These are phyloP conservation scores for Botrytis tulipae DNA, from an alignment of 2,329 filamentous ascomycete species.

Conservation along the genomic window DNA sequence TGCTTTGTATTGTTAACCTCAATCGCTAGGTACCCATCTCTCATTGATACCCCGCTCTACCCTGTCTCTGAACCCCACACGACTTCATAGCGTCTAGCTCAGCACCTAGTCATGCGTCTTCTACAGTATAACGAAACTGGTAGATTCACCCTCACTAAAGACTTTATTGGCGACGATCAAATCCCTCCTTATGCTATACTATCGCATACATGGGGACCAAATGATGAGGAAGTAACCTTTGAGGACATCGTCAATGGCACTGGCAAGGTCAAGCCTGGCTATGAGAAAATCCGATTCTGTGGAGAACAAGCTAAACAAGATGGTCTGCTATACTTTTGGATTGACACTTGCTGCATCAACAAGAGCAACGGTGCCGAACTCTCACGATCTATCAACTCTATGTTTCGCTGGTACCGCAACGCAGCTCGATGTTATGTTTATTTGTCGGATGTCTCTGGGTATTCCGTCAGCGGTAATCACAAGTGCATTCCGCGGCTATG, in stretches of 20 bases:
- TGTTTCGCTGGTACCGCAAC: neutral
- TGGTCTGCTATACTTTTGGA: neutral
- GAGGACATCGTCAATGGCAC: neutral
- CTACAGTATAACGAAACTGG: no score
- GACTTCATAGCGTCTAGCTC: no score
- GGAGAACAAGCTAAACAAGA: constrained; percentile 5
- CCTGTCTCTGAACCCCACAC: no score
- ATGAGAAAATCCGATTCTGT: neutral
- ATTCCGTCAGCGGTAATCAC: neutral
- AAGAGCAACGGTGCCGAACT: constrained; percentile 2
- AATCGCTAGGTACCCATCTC: no score
- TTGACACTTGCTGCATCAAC: constrained; percentile 15
- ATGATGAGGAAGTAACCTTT: constrained; percentile 2
- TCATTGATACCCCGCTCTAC: no score
- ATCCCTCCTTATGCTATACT: constrained; percentile 8
- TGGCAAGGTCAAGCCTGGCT: neutral
- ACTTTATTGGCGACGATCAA: no score
- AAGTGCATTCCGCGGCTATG: neutral
- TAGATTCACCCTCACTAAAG: no score
- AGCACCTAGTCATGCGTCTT: no score
- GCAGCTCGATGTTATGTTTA: neutral
- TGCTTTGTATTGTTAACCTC: no score
- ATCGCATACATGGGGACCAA: constrained; percentile 3
- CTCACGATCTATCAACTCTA: neutral
- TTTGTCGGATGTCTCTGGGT: neutral